Evolutionary conservation across 1,284 basidiomycete genomes (phyloP).

Genomic region (Apiotrichum domesticum): DNA sequence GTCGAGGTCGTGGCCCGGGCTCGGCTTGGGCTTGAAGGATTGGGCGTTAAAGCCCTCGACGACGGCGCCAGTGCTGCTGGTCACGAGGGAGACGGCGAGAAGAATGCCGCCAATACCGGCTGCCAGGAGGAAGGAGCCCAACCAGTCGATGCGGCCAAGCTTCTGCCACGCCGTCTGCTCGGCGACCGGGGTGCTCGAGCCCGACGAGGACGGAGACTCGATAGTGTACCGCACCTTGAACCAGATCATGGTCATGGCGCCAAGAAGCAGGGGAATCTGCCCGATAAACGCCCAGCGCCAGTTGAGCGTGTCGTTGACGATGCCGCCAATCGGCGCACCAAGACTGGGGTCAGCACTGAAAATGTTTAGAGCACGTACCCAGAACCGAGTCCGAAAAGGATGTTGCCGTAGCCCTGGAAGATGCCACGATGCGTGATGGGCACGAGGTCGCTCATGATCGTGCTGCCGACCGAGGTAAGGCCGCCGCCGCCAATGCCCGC

Average conservation of each 20-base stretch:
- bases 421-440: slow-evolving; percentile 75
- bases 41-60: no score
- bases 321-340: slow-evolving; percentile 67
- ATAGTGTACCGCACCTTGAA: slow-evolving; percentile 1
- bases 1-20: slow-evolving; percentile 13
- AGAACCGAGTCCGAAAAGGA: slow-evolving; percentile 48
- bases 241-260: neutral
- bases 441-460: slow-evolving; percentile 49
- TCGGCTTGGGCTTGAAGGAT: neutral
- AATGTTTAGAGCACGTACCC: neutral
- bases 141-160: slow-evolving; percentile 31
- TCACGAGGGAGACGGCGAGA: slow-evolving; percentile 70
- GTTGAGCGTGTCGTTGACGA: slow-evolving; percentile 72
- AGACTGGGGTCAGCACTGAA: neutral
- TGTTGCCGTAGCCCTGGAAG: slow-evolving; percentile 83
- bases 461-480: slow-evolving; percentile 29
- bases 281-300: slow-evolving; percentile 59
- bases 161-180: slow-evolving; percentile 42
- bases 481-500: slow-evolving; percentile 75
- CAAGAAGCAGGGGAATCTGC: slow-evolving; percentile 51
- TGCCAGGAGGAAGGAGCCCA: slow-evolving; percentile 65
- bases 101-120: slow-evolving; percentile 64
- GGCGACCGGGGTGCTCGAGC: slow-evolving; percentile 1
- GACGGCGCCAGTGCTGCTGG: slow-evolving; percentile 37
- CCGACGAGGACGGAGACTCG: slow-evolving; percentile 40